phyloP scores from a whole-genome alignment of 352 stramenopile genomes.

The Phytophthora rubi region DNA sequence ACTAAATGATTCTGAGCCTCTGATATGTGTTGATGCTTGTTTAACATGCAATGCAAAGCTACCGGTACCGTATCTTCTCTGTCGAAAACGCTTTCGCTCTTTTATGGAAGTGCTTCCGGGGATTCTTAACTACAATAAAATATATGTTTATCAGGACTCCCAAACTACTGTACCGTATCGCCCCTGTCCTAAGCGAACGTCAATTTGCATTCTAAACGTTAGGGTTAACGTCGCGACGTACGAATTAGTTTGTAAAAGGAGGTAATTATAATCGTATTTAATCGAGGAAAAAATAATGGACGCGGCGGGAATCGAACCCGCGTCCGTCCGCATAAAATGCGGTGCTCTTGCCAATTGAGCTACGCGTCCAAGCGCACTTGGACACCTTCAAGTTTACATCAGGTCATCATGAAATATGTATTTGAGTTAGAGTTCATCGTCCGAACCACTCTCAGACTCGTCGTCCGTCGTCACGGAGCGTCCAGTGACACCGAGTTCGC shows the following conservation, averaged over 20 bases:
- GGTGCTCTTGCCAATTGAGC: slow-evolving; percentile 7
- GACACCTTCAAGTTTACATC: not conserved
- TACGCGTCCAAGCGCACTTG: slow-evolving; percentile 10
- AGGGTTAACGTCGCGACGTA: not conserved
- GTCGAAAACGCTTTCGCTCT: too few species aligned
- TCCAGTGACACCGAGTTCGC: not conserved
- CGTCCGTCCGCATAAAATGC: slow-evolving; percentile 7
- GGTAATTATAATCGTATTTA: not conserved
- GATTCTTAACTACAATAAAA: too few species aligned
- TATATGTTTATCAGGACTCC: too few species aligned
- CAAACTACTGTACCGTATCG: not conserved
- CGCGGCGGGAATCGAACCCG: not conserved
- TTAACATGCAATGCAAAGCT: too few species aligned
- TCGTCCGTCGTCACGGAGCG: not conserved
- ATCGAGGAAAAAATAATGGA: not conserved
- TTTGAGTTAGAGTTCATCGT: not conserved
- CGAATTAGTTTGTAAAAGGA: not conserved
- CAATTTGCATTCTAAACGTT: not conserved
- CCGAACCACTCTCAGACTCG: not conserved
- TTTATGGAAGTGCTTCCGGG: too few species aligned
- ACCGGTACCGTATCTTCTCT: too few species aligned
- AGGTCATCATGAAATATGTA: not conserved
- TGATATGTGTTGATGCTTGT: too few species aligned
- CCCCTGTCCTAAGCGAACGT: not conserved
- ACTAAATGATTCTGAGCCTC: too few species aligned